Base-by-base conservation (phyloP, 129 eudicot genomes). In the Flaveria robusta region DNA sequence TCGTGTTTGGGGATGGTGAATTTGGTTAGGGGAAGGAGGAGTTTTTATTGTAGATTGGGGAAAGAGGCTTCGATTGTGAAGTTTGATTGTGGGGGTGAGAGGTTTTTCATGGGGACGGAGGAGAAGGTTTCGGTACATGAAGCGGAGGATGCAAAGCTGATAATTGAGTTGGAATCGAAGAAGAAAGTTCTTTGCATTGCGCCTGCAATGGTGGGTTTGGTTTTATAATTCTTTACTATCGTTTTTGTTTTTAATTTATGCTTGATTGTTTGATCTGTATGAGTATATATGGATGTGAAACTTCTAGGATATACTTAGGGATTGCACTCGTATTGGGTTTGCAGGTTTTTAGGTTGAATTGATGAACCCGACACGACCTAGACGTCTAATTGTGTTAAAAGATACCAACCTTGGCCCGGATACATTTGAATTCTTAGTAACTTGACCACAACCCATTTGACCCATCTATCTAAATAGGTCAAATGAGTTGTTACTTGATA, bases 11-110 rank as follows among this genome's bases (percentile, higher is more conserved):
- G 83, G 43, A 87, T 95, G 97, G 89, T 91, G 47, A 89, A 95
- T 88, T 88, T 95, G 94, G 91, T 91, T 13, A 83, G 97, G 27
- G 99, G 97, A 20, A 81, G 94, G 74, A 46, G 96, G 71, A 91
- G 97, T 54, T 91, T 87, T 42, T 84, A 65, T 67, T 84, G 96
- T 76, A 85, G 85, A 71, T 29, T 91, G 76, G 91, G 83, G 67
- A 95, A 89, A 41, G 99, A 95, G 74, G 90, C 96, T 8, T 31
- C 79, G 2, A 37, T 95, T 9, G 95, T 89, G 29, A 72, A 66
- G 66, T 95, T 81, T 68, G 85, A 82, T 55, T 49, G 27, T 12
- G 66, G 58, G 7, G 97, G 98, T 7, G 96, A 85, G 2, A 87
- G 34, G 71, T 95, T 95, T 43, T 87, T 84, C 29, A 89, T 95